Evolutionary conservation across 805 yeast species (phyloP).

Genomic region (Candida takata): DNA sequence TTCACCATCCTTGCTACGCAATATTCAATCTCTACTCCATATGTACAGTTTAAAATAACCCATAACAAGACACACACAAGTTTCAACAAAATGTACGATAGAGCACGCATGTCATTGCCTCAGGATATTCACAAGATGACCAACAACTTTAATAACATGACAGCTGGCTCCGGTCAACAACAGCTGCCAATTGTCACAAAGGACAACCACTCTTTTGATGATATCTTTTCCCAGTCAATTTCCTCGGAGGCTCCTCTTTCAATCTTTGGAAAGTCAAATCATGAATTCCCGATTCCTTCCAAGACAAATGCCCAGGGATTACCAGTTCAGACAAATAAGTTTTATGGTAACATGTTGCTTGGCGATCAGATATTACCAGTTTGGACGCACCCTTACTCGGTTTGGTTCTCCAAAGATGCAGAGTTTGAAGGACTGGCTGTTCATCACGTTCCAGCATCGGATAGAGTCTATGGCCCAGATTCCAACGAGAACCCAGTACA

Average conservation of each 20-base stretch:
- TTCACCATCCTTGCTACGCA: too few relatives aligned
- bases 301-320: conserved; percentile 17
- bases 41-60: too few relatives aligned
- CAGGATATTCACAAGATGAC: background rate
- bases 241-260: conserved; percentile 37
- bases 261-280: conserved; percentile 29
- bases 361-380: conserved; percentile 61
- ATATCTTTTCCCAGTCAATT: conserved; percentile 37
- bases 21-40: too few relatives aligned
- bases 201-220: conserved; percentile 9
- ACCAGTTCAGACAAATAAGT: conserved; percentile 71
- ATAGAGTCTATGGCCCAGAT: conserved; percentile 66
- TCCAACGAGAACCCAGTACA: conserved; percentile 44
- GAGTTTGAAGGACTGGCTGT: conserved; percentile 54
- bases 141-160: background rate
- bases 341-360: conserved; percentile 65
- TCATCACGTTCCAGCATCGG: conserved; percentile 51
- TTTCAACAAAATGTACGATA: conserved; percentile 22
- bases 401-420: conserved; percentile 54
- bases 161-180: conserved; percentile 1
- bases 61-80: too few relatives aligned
- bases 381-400: conserved; percentile 78
- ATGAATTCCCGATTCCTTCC: conserved; percentile 24
- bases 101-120: conserved; percentile 28
- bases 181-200: conserved; percentile 3